Conservation (phyloP, 108 stramenopile genomes). For the Cyclotella sp. region DNA sequence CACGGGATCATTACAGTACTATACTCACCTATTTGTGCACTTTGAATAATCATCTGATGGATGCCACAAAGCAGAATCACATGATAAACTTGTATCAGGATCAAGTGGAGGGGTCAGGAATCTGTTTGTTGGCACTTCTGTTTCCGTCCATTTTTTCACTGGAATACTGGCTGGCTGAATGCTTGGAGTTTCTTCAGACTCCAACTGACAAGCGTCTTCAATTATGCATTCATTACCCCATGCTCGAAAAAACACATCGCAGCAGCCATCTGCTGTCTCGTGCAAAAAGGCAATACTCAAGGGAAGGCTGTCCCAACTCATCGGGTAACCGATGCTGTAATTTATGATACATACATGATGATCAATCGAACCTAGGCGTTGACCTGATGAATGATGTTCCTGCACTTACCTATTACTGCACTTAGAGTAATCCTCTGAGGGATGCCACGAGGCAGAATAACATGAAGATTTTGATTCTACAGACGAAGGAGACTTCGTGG, state of each 20-base stretch:
- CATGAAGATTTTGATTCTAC: neutral
- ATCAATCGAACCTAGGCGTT: too few relatives aligned
- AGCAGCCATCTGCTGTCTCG: neutral
- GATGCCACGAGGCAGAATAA: neutral
- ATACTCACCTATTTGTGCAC: neutral
- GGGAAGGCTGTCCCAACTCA: neutral
- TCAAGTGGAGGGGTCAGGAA: too few relatives aligned
- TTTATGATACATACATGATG: neutral
- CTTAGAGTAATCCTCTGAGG: neutral
- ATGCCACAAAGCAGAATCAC: neutral
- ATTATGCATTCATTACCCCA: neutral
- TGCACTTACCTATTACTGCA: neutral
- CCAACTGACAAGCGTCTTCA: neutral
- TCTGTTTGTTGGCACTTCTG: neutral
- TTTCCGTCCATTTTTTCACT: neutral
- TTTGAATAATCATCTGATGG: neutral
- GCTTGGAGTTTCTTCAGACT: too few relatives aligned
- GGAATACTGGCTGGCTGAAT: neutral
- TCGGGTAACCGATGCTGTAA: neutral
- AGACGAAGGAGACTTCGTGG: neutral
- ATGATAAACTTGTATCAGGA: neutral
- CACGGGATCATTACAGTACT: too few relatives aligned
- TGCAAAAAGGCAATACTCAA: neutral
- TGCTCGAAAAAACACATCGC: neutral
- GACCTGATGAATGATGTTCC: neutral